phyloP scores from a whole-genome alignment of 1,139 yeast species.

The Pichia sp. region DNA sequence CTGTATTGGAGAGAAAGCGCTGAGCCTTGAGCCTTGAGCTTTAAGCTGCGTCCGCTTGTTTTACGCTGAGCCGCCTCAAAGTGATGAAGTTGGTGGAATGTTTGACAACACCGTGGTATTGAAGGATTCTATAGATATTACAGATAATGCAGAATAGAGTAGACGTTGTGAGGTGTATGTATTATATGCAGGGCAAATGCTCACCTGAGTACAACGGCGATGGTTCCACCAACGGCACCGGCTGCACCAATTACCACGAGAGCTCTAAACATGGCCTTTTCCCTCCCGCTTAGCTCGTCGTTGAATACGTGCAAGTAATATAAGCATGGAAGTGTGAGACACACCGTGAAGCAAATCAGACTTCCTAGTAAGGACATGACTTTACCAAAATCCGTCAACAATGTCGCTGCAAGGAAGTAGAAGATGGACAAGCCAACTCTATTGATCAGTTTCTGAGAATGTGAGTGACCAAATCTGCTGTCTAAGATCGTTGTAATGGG shows the following conservation, averaged over 20 bases:
- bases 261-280: conserved; percentile 34
- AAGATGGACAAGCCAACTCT: conserved; percentile 22
- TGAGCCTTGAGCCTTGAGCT: too few species aligned
- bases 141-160: background rate
- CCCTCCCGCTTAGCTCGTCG: conserved; percentile 35
- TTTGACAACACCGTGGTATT: too few species aligned
- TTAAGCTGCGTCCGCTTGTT: too few species aligned
- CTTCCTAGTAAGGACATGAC: conserved; percentile 81
- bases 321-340: conserved; percentile 67
- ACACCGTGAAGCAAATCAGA: conserved; percentile 71
- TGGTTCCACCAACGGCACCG: conserved; percentile 37
- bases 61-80: too few species aligned
- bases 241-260: conserved; percentile 41
- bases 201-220: conserved; percentile 20
- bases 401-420: conserved; percentile 44
- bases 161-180: background rate
- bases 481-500: conserved; percentile 76
- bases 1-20: too few species aligned
- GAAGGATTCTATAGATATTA: too few species aligned
- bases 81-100: too few species aligned
- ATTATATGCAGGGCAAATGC: background rate
- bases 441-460: conserved; percentile 13
- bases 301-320: conserved; percentile 59
- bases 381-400: conserved; percentile 72
- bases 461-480: conserved; percentile 2